Conservation (phyloP, 1,284 basidiomycete species). For the Moesziomyces sp. region DNA sequence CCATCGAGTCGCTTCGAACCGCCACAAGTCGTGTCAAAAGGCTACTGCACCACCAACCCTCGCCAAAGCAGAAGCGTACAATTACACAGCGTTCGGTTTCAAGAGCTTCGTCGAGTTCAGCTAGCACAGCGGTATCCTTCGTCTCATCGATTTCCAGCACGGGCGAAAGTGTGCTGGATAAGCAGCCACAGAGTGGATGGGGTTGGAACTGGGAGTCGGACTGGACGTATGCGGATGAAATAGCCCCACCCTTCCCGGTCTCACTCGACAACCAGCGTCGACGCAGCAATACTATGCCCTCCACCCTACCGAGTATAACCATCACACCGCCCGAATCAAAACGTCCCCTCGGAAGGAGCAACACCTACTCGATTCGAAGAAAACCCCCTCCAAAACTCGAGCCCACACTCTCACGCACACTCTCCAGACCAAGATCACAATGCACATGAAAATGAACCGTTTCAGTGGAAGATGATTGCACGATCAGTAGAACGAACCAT, state of each 20-base stretch:
- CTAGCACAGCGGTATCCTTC: too few species aligned
- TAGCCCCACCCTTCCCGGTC: not conserved
- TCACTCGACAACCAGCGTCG: not conserved
- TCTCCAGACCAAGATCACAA: not conserved
- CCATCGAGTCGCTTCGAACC: too few species aligned
- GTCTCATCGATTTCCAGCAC: too few species aligned
- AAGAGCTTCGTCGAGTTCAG: too few species aligned
- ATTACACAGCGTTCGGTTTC: too few species aligned
- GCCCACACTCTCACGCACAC: not conserved
- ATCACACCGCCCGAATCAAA: not conserved
- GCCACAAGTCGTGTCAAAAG: too few species aligned
- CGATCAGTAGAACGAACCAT: conserved; percentile 42
- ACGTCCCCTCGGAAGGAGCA: not conserved
- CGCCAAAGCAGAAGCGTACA: too few species aligned
- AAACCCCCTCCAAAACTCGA: not conserved
- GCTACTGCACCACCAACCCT: too few species aligned
- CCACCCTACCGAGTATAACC: not conserved
- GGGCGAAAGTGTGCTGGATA: too few species aligned
- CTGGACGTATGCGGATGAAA: not conserved
- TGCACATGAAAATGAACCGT: not conserved
- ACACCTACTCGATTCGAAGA: not conserved
- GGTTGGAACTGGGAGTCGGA: not conserved
- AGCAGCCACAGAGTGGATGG: not conserved
- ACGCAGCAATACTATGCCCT: not conserved
- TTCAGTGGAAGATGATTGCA: not conserved